phyloP scores from a whole-genome alignment of 768 basidiomycete species.

The Lentinula guzmanii region DNA sequence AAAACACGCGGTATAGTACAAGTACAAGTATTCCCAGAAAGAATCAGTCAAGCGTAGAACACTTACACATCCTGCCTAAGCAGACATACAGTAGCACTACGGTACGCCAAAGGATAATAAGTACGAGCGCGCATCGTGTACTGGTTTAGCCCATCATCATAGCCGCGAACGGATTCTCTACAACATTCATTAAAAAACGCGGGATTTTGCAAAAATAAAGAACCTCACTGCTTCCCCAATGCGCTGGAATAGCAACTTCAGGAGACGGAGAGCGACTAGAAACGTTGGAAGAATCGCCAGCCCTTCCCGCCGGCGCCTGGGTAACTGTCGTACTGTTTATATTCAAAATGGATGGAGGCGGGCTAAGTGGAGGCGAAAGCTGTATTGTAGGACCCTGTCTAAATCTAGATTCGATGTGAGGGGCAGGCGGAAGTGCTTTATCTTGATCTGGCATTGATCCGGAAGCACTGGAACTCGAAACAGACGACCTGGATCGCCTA shows the following conservation, averaged over 20 bases:
- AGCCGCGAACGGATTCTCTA: constrained; percentile 34
- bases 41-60: no score
- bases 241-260: neutral
- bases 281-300: neutral
- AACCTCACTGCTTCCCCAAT: constrained; percentile 13
- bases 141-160: constrained; percentile 10
- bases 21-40: no score
- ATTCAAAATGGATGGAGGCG: neutral
- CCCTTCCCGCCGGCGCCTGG: neutral
- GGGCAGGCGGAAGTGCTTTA: neutral
- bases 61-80: no score
- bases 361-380: neutral
- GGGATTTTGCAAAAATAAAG: neutral
- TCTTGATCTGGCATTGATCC: neutral
- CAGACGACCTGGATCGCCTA: neutral
- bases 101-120: no score
- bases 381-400: no score
- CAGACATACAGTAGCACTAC: no score
- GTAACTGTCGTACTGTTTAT: neutral
- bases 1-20: no score
- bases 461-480: neutral
- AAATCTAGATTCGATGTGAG: neutral
- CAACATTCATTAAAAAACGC: neutral
- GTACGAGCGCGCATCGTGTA: neutral
- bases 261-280: neutral